These are phyloP conservation scores for Magnolia officinalis DNA, from an alignment of 164 flowering plant species.

Conservation along the genomic window DNA sequence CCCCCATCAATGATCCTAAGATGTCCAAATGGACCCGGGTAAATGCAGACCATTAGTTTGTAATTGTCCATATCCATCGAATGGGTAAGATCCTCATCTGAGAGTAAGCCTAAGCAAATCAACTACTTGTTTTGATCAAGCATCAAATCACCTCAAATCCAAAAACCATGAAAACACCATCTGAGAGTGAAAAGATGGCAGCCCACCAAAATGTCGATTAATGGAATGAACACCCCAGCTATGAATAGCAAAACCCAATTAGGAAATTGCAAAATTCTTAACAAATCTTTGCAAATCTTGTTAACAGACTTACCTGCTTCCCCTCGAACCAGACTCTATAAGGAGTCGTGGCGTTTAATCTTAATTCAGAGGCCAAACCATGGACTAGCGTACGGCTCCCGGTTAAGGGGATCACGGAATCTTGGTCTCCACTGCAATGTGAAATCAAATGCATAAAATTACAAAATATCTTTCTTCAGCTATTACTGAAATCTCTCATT, in stretches of 20 bases:
- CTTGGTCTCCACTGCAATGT: constrained; percentile 80
- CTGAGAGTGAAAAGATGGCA: too few relatives aligned
- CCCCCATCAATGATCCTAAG: neutral
- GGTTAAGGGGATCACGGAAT: constrained; percentile 82
- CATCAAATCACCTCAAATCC: neutral
- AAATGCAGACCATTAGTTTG: too few relatives aligned
- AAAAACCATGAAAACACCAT: neutral
- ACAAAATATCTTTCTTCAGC: neutral
- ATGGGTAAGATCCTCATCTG: neutral
- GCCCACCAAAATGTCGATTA: too few relatives aligned
- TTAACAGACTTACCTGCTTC: constrained; percentile 45
- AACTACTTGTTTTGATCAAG: neutral
- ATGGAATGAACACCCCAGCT: too few relatives aligned
- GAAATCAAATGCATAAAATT: neutral
- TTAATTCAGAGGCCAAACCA: constrained; percentile 48
- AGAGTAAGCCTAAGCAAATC: neutral
- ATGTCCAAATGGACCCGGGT: neutral
- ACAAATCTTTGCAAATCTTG: neutral
- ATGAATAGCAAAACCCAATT: too few relatives aligned
- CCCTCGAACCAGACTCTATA: constrained; percentile 89
- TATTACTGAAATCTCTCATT: neutral
- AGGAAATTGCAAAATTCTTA: too few relatives aligned
- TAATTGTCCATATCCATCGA: neutral
- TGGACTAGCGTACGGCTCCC: constrained; percentile 71
- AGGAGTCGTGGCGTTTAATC: constrained; percentile 62